Base-by-base conservation (phyloP, 1,284 basidiomycete genomes). In the Cryptococcus sp. region DNA sequence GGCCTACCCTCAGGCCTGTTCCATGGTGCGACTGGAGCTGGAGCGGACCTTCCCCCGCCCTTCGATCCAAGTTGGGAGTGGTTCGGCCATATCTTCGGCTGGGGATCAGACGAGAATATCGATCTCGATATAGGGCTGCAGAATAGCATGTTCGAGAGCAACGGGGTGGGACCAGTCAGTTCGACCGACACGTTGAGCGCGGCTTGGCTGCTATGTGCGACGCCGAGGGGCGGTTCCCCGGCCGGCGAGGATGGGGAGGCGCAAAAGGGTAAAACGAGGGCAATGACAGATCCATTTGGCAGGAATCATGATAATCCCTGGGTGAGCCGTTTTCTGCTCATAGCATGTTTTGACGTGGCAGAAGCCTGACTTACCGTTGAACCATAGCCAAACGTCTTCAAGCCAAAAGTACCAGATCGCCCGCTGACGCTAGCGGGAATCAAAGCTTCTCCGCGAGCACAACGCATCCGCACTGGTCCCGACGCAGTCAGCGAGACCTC, bases 51-150 rank as follows among this genome's bases (percentile, higher is more conserved):
- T 10, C 40, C 65, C 17, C 55, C 60, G 45, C 61, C 63, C 5
- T 65, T 64, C 25, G 55, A 58, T 38, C 50, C 62, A 17, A 63
- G 54, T 35, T 69, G 69, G 68, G 61, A 67, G 40, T 61, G 58
- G 39, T 69, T 71, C 51, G 67, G 65, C 3, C 66, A 73, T 39
- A 63, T 69, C 10, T 71, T 73, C 47, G 71, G 71, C 19, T 73
- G 71, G 71, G 69, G 66, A 11, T 59, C 67, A 6, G 66, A 71
- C 38, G 58, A 57, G 40, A 62, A 65, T 54, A 68, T 66, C 38
- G 69, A 70, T 57, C 52, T 62, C 40, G 67, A 65, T 50, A 56
- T 71, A 16, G 68, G 68, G 15, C 42, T 70, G 11, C 59, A 63
- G 40, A 66, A 59, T 48, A 63, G 51, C 45, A 63, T 68, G 59